Base-by-base conservation (phyloP, 345 rosid genomes). In the Rhodamnia rubescens region DNA sequence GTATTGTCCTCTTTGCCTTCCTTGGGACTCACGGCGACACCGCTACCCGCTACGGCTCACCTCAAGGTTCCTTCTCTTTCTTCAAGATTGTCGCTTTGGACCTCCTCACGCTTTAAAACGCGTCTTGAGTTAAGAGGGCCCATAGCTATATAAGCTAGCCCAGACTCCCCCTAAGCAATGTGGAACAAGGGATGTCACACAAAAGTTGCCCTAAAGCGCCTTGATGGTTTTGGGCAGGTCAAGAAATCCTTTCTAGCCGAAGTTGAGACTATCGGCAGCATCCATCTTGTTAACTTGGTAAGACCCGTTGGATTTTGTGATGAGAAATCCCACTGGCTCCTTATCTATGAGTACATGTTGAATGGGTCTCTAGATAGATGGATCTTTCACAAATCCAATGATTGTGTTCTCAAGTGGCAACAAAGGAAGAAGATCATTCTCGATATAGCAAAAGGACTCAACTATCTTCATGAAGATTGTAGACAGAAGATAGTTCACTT, bases 401-500 rank as follows among this genome's bases (percentile, higher is more conserved):
- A 84, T 36, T 53, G 11, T 57, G 21, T 51, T 32, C 92, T 90
- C 24, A 5, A 27, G 0, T 89, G 91, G 91, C 75, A 57, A 29
- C 27, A 29, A 26, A 86, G 90, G 58, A 90, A 87, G 86, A 89
- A 86, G 85, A 89, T 90, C 57, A 86, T 88, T 27, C 85, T 84
- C 3, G 90, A 87, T 22, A 55, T 90, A 58, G 90, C 92, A 2
- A 89, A 87, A 56, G 90, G 91, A 27, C 82, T 90, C 3, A 55
- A 86, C 11, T 89, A 90, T 81, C 92, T 89, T 26, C 90, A 89
- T 44, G 87, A 90, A 83, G 89, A 87, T 32, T 89, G 90, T 55
- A 55, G 85, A 26, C 85, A 83, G 9, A 89, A 88, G 87, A 85
- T 85, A 15, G 14, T 86, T 8, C 86, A 87, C 50, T 57, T 84